Percentiles rank a stretch among this genome's conserved stretches.
These are phyloP conservation scores for Arachnopeziza araneosa DNA, from an alignment of 2,329 filamentous ascomycete species.

Conservation along the genomic window DNA sequence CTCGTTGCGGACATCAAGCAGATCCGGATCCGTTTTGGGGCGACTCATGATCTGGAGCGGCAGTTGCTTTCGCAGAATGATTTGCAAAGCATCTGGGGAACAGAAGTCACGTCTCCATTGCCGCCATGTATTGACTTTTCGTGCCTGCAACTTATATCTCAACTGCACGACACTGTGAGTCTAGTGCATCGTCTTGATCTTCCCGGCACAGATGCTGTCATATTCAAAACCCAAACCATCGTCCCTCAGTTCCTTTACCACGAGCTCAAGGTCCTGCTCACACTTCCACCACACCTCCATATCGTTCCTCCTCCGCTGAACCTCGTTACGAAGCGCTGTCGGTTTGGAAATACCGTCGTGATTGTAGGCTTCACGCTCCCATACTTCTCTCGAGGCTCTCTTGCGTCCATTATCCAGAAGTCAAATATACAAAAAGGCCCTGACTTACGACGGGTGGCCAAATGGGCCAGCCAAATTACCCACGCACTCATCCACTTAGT, in stretches of 20 bases:
- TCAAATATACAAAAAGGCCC: not conserved
- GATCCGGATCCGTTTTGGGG: constrained; percentile 42
- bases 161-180: constrained; percentile 56
- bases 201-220: constrained; percentile 35
- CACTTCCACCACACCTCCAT: constrained; percentile 44
- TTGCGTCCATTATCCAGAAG: not conserved
- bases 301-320: constrained; percentile 47
- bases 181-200: constrained; percentile 35
- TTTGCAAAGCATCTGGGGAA: constrained; percentile 27
- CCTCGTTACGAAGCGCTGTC: constrained; percentile 49
- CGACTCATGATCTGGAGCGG: constrained; percentile 48
- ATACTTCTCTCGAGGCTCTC: constrained; percentile 26
- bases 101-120: not conserved
- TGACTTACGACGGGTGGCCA: not conserved
- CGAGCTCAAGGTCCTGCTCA: constrained; percentile 51
- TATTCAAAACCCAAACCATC: constrained; percentile 54
- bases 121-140: not conserved
- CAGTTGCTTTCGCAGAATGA: constrained; percentile 42
- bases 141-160: constrained; percentile 35
- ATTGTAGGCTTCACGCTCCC: constrained; percentile 53
- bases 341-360: constrained; percentile 49
- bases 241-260: constrained; percentile 57
- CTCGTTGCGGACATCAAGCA: constrained; percentile 43
- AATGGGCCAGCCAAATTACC: constrained; percentile 3
- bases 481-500: constrained; percentile 4